Percentiles rank a stretch among this genome's conserved stretches.
Conservation (phyloP, 2,329 filamentous ascomycete species). For the Pyricularia sp. region DNA sequence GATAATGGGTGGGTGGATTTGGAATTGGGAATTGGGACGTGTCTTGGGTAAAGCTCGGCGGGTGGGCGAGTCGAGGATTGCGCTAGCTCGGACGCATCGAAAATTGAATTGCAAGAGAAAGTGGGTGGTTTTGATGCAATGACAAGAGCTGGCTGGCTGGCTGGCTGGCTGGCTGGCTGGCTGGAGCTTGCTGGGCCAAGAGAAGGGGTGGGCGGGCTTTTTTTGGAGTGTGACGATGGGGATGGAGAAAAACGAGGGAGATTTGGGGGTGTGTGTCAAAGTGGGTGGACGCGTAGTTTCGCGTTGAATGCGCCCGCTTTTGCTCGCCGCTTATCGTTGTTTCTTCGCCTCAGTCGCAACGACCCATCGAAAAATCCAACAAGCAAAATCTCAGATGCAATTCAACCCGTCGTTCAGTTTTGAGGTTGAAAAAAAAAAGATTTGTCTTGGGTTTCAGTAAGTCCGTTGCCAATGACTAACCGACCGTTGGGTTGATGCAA, state of each 20-base stretch:
- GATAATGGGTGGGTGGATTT: neutral
- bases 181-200: neutral
- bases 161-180: neutral
- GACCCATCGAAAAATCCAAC: neutral
- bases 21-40: neutral
- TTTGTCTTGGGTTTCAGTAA: neutral
- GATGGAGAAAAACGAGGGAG: neutral
- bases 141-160: neutral
- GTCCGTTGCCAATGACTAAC: neutral
- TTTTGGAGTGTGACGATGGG: neutral
- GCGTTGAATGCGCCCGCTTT: conserved; percentile 4
- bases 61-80: neutral
- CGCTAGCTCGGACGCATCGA: neutral
- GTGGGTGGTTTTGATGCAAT: neutral
- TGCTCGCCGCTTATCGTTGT: neutral
- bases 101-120: neutral
- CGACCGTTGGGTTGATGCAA: neutral
- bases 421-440: no score
- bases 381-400: neutral
- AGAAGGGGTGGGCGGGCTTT: neutral
- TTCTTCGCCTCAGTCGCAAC: neutral
- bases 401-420: neutral
- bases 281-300: conserved; percentile 4
- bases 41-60: conserved; percentile 1
- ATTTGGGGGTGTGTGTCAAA: neutral